These are phyloP conservation scores for Conringia planisiliqua DNA, from an alignment of 345 rosid species.

Conservation along the genomic window DNA sequence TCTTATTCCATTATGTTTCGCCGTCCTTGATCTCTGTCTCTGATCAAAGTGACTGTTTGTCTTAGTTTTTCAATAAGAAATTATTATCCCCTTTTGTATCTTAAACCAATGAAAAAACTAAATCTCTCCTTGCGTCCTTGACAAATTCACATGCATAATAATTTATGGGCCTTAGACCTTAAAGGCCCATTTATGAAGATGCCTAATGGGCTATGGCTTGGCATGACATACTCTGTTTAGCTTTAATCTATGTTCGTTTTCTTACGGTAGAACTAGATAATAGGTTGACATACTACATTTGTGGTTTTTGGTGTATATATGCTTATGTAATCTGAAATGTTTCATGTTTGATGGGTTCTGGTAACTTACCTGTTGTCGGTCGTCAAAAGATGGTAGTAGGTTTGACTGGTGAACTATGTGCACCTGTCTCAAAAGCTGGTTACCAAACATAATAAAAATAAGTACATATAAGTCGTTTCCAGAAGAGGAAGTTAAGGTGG, in stretches of 20 bases:
- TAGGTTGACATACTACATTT: background rate
- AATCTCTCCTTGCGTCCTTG: background rate
- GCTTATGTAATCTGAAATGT: background rate
- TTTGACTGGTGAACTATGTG: conserved; percentile 27
- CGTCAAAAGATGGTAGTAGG: conserved; percentile 27
- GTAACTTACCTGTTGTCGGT: background rate
- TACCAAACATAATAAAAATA: conserved; percentile 20
- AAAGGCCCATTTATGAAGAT: conserved; percentile 10
- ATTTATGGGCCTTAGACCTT: conserved; percentile 9
- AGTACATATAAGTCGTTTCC: conserved; percentile 14
- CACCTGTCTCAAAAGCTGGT: conserved; percentile 28
- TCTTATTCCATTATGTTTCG: background rate
- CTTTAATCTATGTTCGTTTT: background rate
- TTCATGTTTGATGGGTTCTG: background rate
- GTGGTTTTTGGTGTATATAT: background rate
- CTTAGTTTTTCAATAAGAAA: conserved; percentile 22
- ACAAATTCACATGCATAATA: background rate
- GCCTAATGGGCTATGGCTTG: background rate
- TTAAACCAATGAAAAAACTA: background rate
- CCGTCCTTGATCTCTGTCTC: conserved; percentile 34
- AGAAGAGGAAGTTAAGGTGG: background rate
- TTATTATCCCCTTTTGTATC: conserved; percentile 9
- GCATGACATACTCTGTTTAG: background rate
- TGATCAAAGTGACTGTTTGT: conserved; percentile 36
- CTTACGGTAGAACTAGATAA: background rate